Evolutionary conservation across 306 rosid species (phyloP).

Genomic region (Cucurbita pepo): DNA sequence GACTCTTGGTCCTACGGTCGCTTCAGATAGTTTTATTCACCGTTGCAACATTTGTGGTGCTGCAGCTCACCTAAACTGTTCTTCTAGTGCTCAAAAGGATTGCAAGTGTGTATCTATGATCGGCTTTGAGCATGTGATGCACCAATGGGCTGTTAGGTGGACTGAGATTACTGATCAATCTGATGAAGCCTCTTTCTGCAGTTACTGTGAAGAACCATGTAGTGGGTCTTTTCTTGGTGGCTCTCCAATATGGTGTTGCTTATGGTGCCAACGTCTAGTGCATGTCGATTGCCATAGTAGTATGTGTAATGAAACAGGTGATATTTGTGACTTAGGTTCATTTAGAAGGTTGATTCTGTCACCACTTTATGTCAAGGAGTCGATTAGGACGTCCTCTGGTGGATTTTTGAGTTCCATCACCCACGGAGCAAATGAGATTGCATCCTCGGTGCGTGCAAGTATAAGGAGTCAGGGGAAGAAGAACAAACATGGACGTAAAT

Average conservation of each 20-base stretch:
- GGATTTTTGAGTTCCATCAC: slow-evolving; percentile 85
- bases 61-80: slow-evolving; percentile 75
- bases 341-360: slow-evolving; percentile 77
- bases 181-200: slow-evolving; percentile 66
- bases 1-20: slow-evolving; percentile 59
- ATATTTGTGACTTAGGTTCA: slow-evolving; percentile 82
- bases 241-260: slow-evolving; percentile 94
- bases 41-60: slow-evolving; percentile 73
- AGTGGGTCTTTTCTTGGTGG: slow-evolving; percentile 90
- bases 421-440: slow-evolving; percentile 96
- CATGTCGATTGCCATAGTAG: slow-evolving; percentile 86
- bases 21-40: slow-evolving; percentile 72
- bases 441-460: slow-evolving; percentile 84
- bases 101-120: slow-evolving; percentile 89
- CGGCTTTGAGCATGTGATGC: slow-evolving; percentile 63
- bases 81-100: slow-evolving; percentile 72
- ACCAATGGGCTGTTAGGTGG: slow-evolving; percentile 98
- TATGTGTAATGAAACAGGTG: slow-evolving; percentile 82
- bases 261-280: slow-evolving; percentile 91
- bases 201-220: slow-evolving; percentile 94
- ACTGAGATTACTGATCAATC: slow-evolving; percentile 77
- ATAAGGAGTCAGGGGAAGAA: slow-evolving; percentile 74
- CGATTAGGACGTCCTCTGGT: slow-evolving; percentile 33
- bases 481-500: slow-evolving; percentile 56
- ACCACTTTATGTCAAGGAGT: slow-evolving; percentile 66